These are phyloP conservation scores for Tolypocladium pustulatum DNA, from an alignment of 2,329 filamentous ascomycete species.

Conservation along the genomic window DNA sequence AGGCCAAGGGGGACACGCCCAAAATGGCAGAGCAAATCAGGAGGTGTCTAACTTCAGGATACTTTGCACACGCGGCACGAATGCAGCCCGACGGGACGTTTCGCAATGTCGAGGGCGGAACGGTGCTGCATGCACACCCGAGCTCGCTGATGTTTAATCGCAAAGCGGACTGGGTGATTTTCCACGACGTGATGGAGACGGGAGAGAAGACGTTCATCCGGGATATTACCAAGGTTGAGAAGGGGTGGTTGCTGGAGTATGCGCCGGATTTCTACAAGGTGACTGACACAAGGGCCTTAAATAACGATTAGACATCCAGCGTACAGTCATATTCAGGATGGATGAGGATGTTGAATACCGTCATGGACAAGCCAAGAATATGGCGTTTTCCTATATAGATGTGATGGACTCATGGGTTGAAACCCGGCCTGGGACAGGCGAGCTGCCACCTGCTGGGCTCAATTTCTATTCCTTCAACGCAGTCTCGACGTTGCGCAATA, in stretches of 20 bases:
- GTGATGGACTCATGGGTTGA: too few relatives aligned
- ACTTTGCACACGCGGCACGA: conserved; percentile 84
- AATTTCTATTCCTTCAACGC: too few relatives aligned
- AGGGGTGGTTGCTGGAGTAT: conserved; percentile 84
- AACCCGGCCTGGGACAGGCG: too few relatives aligned
- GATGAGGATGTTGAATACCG: background rate
- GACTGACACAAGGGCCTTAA: conserved; percentile 19
- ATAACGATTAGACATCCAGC: background rate
- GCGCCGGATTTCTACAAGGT: conserved; percentile 73
- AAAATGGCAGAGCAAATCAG: conserved; percentile 61
- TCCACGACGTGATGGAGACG: conserved; percentile 87
- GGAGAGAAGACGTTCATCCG: conserved; percentile 80
- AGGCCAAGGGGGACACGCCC: conserved; percentile 16
- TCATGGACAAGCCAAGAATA: too few relatives aligned
- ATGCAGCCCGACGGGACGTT: conserved; percentile 94
- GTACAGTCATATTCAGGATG: background rate
- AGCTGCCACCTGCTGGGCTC: too few relatives aligned
- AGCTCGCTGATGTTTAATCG: conserved; percentile 92
- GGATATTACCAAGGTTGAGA: conserved; percentile 89
- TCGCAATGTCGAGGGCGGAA: conserved; percentile 69
- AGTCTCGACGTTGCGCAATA: too few relatives aligned
- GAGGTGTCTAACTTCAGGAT: conserved; percentile 78
- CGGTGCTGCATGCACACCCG: conserved; percentile 76
- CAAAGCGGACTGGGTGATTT: conserved; percentile 94
- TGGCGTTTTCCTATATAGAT: too few relatives aligned